Evolutionary conservation across 2,329 filamentous ascomycete genomes (phyloP).

Genomic region (Chlorencoelia australis): DNA sequence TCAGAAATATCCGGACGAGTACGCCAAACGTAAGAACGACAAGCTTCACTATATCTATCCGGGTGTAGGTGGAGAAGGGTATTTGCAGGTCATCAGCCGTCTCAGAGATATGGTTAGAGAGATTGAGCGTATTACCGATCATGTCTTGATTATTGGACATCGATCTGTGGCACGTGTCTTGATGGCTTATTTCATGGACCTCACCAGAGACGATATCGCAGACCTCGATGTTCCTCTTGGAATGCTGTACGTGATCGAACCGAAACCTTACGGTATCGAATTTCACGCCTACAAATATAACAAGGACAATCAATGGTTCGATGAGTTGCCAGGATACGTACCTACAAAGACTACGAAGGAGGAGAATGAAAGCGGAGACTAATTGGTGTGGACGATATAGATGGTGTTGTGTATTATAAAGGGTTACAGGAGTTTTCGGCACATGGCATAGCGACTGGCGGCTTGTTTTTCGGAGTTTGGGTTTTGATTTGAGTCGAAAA

Average conservation of each 20-base stretch:
- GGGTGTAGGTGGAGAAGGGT: conserved; percentile 89
- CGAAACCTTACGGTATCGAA: conserved; percentile 94
- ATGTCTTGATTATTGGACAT: conserved; percentile 85
- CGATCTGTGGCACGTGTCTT: conserved; percentile 86
- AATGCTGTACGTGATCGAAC: conserved; percentile 89
- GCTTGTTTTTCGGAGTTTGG: conserved; percentile 1
- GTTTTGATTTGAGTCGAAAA: no score
- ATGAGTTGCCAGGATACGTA: conserved; percentile 76
- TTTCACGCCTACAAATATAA: conserved; percentile 95
- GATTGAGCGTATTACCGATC: conserved; percentile 93
- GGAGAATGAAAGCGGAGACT: conserved; percentile 14
- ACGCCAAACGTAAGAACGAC: conserved; percentile 65
- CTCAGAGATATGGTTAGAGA: conserved; percentile 93
- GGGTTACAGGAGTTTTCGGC: not conserved
- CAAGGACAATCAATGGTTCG: conserved; percentile 66
- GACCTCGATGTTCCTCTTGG: conserved; percentile 90
- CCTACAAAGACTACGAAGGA: conserved; percentile 43
- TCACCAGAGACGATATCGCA: conserved; percentile 83
- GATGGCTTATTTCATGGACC: conserved; percentile 91
- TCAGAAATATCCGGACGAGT: conserved; percentile 70
- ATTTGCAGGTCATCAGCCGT: conserved; percentile 93
- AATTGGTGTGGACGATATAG: not conserved
- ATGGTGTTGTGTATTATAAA: not conserved
- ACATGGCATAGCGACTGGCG: conserved; percentile 4
- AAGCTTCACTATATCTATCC: conserved; percentile 97